Conservation (phyloP, 2,329 filamentous ascomycete genomes). For the Alternaria rosae region DNA sequence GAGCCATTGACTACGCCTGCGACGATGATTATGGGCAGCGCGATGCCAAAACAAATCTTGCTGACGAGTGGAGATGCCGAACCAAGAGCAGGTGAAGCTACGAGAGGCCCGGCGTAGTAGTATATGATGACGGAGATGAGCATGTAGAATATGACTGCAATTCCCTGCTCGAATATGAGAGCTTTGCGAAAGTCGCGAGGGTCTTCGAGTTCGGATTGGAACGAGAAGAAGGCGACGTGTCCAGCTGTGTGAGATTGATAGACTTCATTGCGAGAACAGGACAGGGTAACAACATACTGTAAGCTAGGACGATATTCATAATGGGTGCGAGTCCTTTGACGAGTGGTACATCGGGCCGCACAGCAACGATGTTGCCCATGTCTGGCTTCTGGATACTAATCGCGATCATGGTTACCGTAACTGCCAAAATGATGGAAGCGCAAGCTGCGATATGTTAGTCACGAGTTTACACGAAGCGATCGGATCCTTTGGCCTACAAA, state of each 20-base stretch:
- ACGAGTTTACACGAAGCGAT: slow-evolving; percentile 13
- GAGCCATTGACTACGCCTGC: slow-evolving; percentile 75
- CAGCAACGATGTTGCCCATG: slow-evolving; percentile 33
- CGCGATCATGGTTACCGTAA: slow-evolving; percentile 71
- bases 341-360: slow-evolving; percentile 30
- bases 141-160: slow-evolving; percentile 69
- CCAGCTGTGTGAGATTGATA: slow-evolving; percentile 49
- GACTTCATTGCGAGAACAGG: not conserved
- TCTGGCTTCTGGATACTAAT: slow-evolving; percentile 63
- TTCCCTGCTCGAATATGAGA: slow-evolving; percentile 66
- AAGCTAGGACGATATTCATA: slow-evolving; percentile 74
- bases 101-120: slow-evolving; percentile 67
- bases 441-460: slow-evolving; percentile 57
- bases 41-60: slow-evolving; percentile 73
- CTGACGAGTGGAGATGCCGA: slow-evolving; percentile 64
- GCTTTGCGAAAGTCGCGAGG: slow-evolving; percentile 69
- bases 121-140: slow-evolving; percentile 73
- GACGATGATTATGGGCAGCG: slow-evolving; percentile 74
- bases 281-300: slow-evolving; percentile 53
- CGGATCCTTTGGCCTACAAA: slow-evolving; percentile 52
- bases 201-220: slow-evolving; percentile 70
- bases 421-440: slow-evolving; percentile 68
- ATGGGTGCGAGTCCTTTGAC: slow-evolving; percentile 39
- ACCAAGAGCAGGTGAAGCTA: slow-evolving; percentile 71
- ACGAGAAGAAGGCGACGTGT: slow-evolving; percentile 72